phyloP scores from a whole-genome alignment of 2,329 filamentous ascomycete genomes.

The Fusarium tuaranense region DNA sequence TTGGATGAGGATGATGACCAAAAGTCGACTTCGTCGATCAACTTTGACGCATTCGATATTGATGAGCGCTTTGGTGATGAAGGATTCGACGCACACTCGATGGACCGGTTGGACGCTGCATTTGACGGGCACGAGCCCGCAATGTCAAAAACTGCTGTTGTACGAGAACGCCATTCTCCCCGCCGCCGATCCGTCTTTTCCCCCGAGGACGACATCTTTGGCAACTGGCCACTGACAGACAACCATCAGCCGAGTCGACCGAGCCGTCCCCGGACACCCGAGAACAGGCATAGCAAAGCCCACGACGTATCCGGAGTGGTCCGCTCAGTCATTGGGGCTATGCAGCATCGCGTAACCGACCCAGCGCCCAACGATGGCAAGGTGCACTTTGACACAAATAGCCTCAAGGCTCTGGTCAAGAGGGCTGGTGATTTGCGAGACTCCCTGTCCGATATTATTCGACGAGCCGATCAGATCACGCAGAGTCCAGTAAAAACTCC shows the following conservation, averaged over 20 bases:
- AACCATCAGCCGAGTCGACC: slow-evolving; percentile 50
- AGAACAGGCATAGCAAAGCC: slow-evolving; percentile 48
- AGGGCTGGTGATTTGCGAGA: slow-evolving; percentile 71
- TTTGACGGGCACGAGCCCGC: slow-evolving; percentile 57
- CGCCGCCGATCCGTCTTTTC: slow-evolving; percentile 73
- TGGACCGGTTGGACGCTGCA: slow-evolving; percentile 57
- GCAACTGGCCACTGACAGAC: slow-evolving; percentile 59
- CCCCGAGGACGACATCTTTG: slow-evolving; percentile 76
- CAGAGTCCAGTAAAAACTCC: slow-evolving; percentile 67
- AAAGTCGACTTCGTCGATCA: slow-evolving; percentile 53
- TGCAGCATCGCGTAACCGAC: slow-evolving; percentile 66
- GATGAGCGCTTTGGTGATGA: slow-evolving; percentile 61
- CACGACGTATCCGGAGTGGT: slow-evolving; percentile 63
- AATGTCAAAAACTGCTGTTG: slow-evolving; percentile 63
- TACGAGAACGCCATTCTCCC: slow-evolving; percentile 64
- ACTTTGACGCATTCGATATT: slow-evolving; percentile 54
- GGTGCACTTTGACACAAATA: slow-evolving; percentile 76
- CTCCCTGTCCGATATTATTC: slow-evolving; percentile 69
- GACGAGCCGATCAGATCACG: slow-evolving; percentile 68
- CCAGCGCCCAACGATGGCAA: slow-evolving; percentile 54
- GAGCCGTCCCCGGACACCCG: slow-evolving; percentile 56
- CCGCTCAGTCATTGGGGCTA: slow-evolving; percentile 72
- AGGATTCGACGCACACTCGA: slow-evolving; percentile 59
- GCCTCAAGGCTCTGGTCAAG: slow-evolving; percentile 74
- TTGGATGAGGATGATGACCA: slow-evolving; percentile 52